Percentiles rank a stretch among this genome's conserved stretches.
Conservation (phyloP, 2,329 filamentous ascomycete genomes). For the Rhynchosporium secalis region DNA sequence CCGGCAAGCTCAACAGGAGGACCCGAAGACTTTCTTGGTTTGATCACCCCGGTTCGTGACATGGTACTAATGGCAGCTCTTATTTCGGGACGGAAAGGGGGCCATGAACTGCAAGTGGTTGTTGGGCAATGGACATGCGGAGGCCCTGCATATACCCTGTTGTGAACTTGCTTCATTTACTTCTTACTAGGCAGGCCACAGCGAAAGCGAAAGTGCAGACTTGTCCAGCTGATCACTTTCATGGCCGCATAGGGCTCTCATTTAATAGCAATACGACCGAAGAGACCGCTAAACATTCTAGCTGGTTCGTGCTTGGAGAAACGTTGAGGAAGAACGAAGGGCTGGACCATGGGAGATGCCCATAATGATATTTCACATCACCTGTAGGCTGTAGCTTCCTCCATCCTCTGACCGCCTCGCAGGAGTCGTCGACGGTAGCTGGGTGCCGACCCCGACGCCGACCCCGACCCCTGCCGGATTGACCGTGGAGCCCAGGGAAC, state of each 20-base stretch:
- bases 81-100: background rate
- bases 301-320: slow-evolving; percentile 4
- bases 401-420: slow-evolving; percentile 23
- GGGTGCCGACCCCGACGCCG: slow-evolving; percentile 14
- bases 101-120: background rate
- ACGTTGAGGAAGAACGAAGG: background rate
- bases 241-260: slow-evolving; percentile 4
- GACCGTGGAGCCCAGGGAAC: background rate
- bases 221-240: slow-evolving; percentile 15
- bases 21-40: slow-evolving; percentile 7
- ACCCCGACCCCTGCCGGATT: background rate
- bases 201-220: slow-evolving; percentile 8
- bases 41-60: slow-evolving; percentile 8
- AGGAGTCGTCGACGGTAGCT: slow-evolving; percentile 15
- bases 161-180: slow-evolving; percentile 6
- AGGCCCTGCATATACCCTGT: slow-evolving; percentile 2
- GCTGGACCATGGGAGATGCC: slow-evolving; percentile 3
- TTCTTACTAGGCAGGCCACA: background rate
- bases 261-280: slow-evolving; percentile 14
- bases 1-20: slow-evolving; percentile 1
- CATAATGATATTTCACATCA: slow-evolving; percentile 4
- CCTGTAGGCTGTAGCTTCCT: slow-evolving; percentile 3
- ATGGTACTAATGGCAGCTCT: slow-evolving; percentile 1
- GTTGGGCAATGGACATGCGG: background rate
- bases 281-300: background rate